phyloP scores from a whole-genome alignment of 2,329 filamentous ascomycete species.

The Colletotrichum sp. region DNA sequence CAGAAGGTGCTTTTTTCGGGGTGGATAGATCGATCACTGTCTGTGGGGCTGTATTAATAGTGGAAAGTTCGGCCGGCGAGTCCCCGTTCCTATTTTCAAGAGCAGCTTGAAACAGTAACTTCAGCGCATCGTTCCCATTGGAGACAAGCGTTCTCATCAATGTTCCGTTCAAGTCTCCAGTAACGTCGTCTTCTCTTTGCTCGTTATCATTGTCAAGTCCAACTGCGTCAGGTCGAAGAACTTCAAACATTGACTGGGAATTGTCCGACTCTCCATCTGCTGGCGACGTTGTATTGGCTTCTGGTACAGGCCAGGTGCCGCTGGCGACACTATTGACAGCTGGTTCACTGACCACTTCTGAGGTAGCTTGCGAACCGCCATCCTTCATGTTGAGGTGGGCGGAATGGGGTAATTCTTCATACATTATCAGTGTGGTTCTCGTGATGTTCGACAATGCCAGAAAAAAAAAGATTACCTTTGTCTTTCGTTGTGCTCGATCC shows the following conservation, averaged over 20 bases:
- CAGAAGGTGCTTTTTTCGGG: not conserved
- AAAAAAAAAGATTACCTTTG: not conserved
- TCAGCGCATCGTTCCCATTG: conserved; percentile 53
- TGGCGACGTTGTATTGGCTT: not conserved
- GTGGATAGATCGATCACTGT: not conserved
- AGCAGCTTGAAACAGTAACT: conserved; percentile 57
- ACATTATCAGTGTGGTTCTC: not conserved
- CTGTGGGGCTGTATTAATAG: not conserved
- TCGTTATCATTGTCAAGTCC: not conserved
- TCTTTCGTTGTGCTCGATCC: not conserved
- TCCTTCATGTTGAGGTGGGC: not conserved
- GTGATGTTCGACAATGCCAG: not conserved
- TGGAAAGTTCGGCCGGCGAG: not conserved
- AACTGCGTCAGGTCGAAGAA: not conserved
- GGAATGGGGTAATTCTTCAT: not conserved
- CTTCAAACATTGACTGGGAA: not conserved
- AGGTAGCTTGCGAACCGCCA: not conserved
- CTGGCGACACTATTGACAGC: not conserved
- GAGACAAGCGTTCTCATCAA: conserved; percentile 55
- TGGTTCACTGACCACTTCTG: not conserved
- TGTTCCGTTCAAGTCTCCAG: not conserved
- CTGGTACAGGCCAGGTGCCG: not conserved
- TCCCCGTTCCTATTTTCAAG: conserved; percentile 9
- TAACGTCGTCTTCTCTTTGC: not conserved
- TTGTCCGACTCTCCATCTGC: not conserved